A percentile compares a stretch with the other conserved stretches of the same genome.
phyloP scores from a whole-genome alignment of 140 eudicot genomes.

The Oenanthe javanica region DNA sequence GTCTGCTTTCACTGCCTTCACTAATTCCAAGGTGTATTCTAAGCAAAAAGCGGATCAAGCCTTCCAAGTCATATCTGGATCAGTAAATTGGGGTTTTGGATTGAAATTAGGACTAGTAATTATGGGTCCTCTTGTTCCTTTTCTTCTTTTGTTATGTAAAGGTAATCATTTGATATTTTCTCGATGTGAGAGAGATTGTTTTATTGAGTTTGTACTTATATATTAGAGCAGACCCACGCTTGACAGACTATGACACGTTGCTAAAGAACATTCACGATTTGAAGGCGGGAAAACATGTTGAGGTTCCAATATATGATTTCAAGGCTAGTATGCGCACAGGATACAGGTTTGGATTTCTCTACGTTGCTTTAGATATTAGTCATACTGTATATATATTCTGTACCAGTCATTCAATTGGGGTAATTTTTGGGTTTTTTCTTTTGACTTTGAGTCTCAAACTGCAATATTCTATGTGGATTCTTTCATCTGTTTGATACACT shows the following conservation, averaged over 20 bases:
- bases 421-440: no score
- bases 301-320: slow-evolving; percentile 90
- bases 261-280: slow-evolving; percentile 74
- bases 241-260: slow-evolving; percentile 91
- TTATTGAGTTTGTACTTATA: no score
- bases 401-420: no score
- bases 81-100: background rate
- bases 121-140: no score
- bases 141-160: background rate
- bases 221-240: slow-evolving; percentile 66
- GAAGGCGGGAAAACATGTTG: slow-evolving; percentile 62
- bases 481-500: no score
- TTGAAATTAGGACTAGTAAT: background rate
- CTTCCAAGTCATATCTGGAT: background rate
- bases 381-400: no score
- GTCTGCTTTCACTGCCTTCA: background rate
- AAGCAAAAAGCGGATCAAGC: background rate
- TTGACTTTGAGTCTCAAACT: no score
- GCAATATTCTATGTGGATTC: no score
- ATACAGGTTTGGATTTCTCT: slow-evolving; percentile 45
- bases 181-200: background rate
- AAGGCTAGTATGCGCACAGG: slow-evolving; percentile 86
- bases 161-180: background rate
- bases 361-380: no score
- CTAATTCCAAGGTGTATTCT: background rate